Evolutionary conservation across 495 filamentous ascomycete genomes (phyloP).

Genomic region (Xylaria nigripes): DNA sequence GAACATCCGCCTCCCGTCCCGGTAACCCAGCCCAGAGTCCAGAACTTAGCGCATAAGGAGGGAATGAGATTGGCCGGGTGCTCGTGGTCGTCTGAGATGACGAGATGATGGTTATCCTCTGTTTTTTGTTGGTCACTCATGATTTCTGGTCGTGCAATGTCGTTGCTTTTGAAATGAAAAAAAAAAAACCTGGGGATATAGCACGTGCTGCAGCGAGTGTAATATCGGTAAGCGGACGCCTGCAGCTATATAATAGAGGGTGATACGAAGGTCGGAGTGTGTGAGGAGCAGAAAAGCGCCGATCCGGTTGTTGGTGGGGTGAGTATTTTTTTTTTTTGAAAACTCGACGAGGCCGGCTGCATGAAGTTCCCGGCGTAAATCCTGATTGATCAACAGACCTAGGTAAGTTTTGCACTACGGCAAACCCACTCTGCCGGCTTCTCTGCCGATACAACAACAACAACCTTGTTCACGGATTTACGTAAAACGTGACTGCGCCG

Average conservation of each 20-base stretch:
- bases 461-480: too few species aligned
- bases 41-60: slow-evolving; percentile 85
- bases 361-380: slow-evolving; percentile 17
- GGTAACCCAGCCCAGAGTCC: slow-evolving; percentile 92
- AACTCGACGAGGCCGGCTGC: slow-evolving; percentile 25
- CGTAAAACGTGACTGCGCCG: too few species aligned
- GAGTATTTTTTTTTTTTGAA: slow-evolving; percentile 7
- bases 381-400: slow-evolving; percentile 16
- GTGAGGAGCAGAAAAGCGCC: too few species aligned
- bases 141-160: slow-evolving; percentile 4
- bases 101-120: slow-evolving; percentile 63
- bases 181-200: neutral
- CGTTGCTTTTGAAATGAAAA: neutral
- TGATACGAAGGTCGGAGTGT: neutral
- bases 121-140: slow-evolving; percentile 11
- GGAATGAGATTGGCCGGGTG: slow-evolving; percentile 95
- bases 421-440: neutral
- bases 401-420: too few species aligned
- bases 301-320: neutral
- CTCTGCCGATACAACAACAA: too few species aligned
- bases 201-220: neutral
- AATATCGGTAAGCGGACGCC: slow-evolving; percentile 5
- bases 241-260: neutral
- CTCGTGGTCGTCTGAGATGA: slow-evolving; percentile 60
- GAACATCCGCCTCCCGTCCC: slow-evolving; percentile 91